Base-by-base conservation (phyloP, 2,329 filamentous ascomycete genomes). In the Penicillium sp. region DNA sequence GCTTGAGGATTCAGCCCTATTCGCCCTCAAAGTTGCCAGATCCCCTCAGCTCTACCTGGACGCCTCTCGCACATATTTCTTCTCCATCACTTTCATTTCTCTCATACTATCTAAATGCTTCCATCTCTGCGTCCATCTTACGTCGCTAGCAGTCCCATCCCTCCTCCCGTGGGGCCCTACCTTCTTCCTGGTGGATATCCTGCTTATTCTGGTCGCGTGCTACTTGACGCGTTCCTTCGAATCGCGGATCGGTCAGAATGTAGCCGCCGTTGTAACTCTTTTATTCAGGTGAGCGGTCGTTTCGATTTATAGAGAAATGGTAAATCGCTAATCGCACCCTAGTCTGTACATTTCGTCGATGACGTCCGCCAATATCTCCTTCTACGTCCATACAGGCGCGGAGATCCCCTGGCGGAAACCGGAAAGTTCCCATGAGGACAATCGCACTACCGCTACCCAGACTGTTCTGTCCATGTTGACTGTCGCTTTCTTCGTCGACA, bases 351-450 rank as follows among this genome's bases (percentile, higher is more conserved):
- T 61, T 15, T 66, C 65, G 2, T 41, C 25, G 1, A 62, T 66
- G 57, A 44, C 53, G 12, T 44, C 64, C 10, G 61, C 65, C 35
- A 68, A 65, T 19, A 64, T 64, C 50, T 63, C 65, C 12, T 63
- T 64, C 44, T 66, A 61, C 12, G 27, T 62, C 17, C 53, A 57
- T n/a, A 65, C 53, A 7, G 67, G 67, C 10, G 47, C 45, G 13
- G 67, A 69, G 52, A 67, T 69, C 9, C 59, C 63, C 41, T 69
- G 66, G 67, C 59, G 60, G 7, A 57, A 64, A 44, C 43, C 55
- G 8, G 55, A 55, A 13, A 51, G 44, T 27, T 61, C 65, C 15
- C 53, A 60, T 8, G 49, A 57, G 29, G 53, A 57, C 19, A 56
- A 47, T 29, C 49, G 57, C 4, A 52, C 12, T 29, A 6, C 31